These are phyloP conservation scores for Tetrapyrgos nigripes DNA, from an alignment of 1,284 basidiomycete species.

Conservation along the genomic window DNA sequence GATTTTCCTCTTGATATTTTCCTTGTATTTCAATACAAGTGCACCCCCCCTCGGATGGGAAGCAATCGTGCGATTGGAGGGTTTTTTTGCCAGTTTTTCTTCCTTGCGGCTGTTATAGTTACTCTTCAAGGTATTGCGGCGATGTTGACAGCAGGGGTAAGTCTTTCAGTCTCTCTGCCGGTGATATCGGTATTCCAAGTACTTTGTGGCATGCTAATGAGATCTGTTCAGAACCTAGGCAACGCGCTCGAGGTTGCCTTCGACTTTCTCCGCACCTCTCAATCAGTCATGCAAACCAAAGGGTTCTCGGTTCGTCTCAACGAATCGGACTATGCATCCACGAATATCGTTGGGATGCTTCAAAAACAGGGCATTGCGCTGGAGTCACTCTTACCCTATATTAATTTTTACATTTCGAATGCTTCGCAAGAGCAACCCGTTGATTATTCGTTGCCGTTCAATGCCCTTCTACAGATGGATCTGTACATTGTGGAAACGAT, in stretches of 20 bases:
- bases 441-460: not conserved
- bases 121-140: not conserved
- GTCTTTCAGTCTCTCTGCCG: not conserved
- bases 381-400: not conserved
- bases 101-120: no score
- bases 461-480: not conserved
- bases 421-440: not conserved
- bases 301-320: not conserved
- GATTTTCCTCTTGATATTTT: no score
- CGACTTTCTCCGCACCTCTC: not conserved
- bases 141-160: not conserved
- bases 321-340: not conserved
- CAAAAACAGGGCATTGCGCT: not conserved
- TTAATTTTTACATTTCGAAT: not conserved
- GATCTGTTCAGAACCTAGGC: not conserved
- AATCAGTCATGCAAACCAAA: not conserved
- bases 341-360: not conserved
- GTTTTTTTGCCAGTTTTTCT: no score
- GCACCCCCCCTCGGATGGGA: no score
- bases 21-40: no score
- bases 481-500: not conserved
- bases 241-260: not conserved
- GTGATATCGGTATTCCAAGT: not conserved
- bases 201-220: no score
- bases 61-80: no score